phyloP scores from a whole-genome alignment of 352 stramenopile genomes.

The Globisporangium iwayamae region DNA sequence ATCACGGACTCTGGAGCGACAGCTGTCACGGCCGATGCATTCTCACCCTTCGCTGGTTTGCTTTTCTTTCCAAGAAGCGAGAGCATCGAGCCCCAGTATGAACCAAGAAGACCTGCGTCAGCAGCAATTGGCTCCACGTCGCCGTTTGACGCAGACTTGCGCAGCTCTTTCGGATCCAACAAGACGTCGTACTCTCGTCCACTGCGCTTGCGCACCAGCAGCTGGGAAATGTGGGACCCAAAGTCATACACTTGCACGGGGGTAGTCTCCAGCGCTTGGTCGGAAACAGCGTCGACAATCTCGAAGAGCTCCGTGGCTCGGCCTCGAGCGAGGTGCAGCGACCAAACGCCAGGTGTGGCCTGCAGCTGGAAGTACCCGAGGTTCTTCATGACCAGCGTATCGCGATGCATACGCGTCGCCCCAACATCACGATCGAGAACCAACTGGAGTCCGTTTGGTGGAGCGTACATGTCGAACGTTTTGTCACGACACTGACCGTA shows the following conservation, averaged over 20 bases:
- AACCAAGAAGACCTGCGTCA: conserved; percentile 48
- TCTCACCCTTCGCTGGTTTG: conserved; percentile 13
- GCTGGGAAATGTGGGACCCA: conserved; percentile 72
- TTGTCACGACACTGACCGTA: conserved; percentile 88
- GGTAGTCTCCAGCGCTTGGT: conserved; percentile 32
- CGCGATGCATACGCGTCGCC: conserved; percentile 56
- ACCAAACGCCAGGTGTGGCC: conserved; percentile 94
- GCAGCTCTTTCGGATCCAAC: conserved; percentile 31
- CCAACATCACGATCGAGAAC: conserved; percentile 79
- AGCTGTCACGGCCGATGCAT: conserved; percentile 7
- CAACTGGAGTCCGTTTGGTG: conserved; percentile 91
- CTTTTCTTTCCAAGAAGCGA: conserved; percentile 56
- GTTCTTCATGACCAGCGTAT: conserved; percentile 99
- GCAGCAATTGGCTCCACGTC: conserved; percentile 37
- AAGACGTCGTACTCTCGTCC: conserved; percentile 84
- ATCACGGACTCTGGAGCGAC: conserved; percentile 7
- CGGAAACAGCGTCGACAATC: conserved; percentile 54
- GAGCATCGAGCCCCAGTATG: conserved; percentile 75
- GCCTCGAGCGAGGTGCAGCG: conserved; percentile 87
- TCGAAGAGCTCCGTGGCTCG: conserved; percentile 74
- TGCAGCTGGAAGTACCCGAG: conserved; percentile 99
- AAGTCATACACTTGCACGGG: conserved; percentile 85
- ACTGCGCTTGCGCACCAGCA: conserved; percentile 90
- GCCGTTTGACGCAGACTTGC: conserved; percentile 11
- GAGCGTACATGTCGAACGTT: conserved; percentile 74